Conservation (phyloP, 73 alveolate species). For the Tetrahymena malaccensis region DNA sequence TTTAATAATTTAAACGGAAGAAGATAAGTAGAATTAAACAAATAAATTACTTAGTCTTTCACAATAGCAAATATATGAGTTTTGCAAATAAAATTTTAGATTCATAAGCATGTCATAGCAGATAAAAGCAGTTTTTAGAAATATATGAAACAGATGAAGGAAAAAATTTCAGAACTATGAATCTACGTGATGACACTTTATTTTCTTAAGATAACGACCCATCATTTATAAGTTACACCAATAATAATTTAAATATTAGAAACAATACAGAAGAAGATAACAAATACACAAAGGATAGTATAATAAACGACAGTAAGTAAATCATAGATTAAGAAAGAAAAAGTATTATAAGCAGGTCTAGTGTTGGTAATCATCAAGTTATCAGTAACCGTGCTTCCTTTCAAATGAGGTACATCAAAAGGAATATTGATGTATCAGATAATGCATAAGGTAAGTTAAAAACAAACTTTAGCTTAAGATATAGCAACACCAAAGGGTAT, state of each 20-base stretch:
- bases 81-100: not conserved
- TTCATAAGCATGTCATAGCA: not conserved
- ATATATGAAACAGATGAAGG: not conserved
- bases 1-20: not conserved
- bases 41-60: not conserved
- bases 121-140: not conserved
- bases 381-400: not conserved
- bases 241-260: not conserved
- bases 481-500: not conserved
- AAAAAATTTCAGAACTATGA: not conserved
- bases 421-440: not conserved
- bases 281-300: not conserved
- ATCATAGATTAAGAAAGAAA: not conserved
- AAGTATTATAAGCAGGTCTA: not conserved
- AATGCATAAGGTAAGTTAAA: not conserved
- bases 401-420: not conserved
- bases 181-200: not conserved
- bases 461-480: not conserved
- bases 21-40: not conserved
- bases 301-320: not conserved
- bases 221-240: not conserved
- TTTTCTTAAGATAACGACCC: not conserved
- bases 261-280: not conserved
- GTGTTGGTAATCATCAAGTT: not conserved
- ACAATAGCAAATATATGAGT: not conserved